Evolutionary conservation across 129 eudicot genomes (phyloP), one percentile per base, ranked within the genome.

Genomic region (Pulicaria dysenterica): DNA sequence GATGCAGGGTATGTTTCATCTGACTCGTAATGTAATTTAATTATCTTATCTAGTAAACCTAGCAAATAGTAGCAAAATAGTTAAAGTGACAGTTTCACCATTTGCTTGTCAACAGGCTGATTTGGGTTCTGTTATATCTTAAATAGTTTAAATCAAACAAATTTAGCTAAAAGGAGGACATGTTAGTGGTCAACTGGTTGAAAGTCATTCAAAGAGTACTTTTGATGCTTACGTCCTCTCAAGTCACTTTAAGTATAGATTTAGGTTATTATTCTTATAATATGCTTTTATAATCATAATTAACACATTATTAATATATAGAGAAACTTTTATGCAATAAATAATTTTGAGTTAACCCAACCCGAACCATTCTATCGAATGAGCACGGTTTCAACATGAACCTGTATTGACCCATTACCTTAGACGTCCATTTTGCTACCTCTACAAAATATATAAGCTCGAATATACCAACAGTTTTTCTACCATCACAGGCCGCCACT

Each of bases 401-500:
- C 31, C 31, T 24, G 31, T 24, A 24, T 24, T 24, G 54, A 46
- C 11, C 57, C 8, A 6, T 40, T n/a, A 24, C 67, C 46, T 24
- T 10, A 45, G 15, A 1, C 1, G 47, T 43, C 13, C 24, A 16
- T 59, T 16, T 58, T 34, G n/a, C 58, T n/a, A 39, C 7, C 61
- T 60, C 40, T 38, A 8, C 60, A 8, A 63, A 64, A 53, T 53
- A 14, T 9, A n/a, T 45, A 12, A 55, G 40, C 79, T 34, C 11
- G 43, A 75, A 7, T 43, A 65, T 8, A 65, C 61, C 3, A 46
- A 57, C 16, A 13, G 44, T 69, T 68, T 69, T 75, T 14, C n/a
- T 77, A 60, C 64, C 45, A 48, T 76, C 75, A 67, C 96, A 94
- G 98, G 67, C 88, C 93, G n/a, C 79, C 91, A 48, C 69, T 90